Evolutionary conservation across 1,284 basidiomycete genomes (phyloP).

Genomic region (Ustilago cynodontis): DNA sequence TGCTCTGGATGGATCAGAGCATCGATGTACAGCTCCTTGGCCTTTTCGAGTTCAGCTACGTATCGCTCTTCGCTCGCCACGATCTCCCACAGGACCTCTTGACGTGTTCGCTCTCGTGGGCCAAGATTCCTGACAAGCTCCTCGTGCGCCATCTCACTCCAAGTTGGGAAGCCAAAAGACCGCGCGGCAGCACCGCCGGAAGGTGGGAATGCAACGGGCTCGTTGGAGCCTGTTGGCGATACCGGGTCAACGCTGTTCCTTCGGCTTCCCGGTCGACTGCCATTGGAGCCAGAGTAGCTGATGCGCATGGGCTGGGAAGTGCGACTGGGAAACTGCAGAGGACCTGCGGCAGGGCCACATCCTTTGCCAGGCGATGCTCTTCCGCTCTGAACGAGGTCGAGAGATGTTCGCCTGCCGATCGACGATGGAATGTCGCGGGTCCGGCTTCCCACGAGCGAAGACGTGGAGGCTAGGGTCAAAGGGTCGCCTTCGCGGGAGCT

Average conservation of each 20-base stretch:
- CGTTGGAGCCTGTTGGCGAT: constrained; percentile 17
- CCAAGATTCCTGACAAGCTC: constrained; percentile 94
- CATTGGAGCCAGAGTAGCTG: constrained; percentile 33
- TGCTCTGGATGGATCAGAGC: constrained; percentile 80
- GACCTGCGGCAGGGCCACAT: neutral
- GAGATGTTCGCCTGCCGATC: constrained; percentile 16
- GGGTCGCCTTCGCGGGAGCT: constrained; percentile 8
- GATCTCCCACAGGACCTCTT: constrained; percentile 98
- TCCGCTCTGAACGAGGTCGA: constrained; percentile 14
- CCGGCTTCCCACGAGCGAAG: constrained; percentile 7
- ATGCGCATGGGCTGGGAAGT: constrained; percentile 42
- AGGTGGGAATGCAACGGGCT: constrained; percentile 28
- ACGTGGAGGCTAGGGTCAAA: neutral
- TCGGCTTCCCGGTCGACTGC: constrained; percentile 34
- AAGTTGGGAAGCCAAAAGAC: constrained; percentile 74
- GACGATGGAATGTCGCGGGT: constrained; percentile 1
- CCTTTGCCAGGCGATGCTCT: constrained; percentile 20
- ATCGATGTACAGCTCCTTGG: constrained; percentile 92
- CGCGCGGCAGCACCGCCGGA: constrained; percentile 18
- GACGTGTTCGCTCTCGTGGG: constrained; percentile 90
- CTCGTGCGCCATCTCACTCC: constrained; percentile 94
- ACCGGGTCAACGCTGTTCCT: constrained; percentile 33
- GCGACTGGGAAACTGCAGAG: constrained; percentile 39
- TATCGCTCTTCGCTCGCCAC: constrained; percentile 97
- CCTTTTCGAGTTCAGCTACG: constrained; percentile 85